Percentiles rank a stretch among this genome's conserved stretches.
Evolutionary conservation across 176 grass and related monocot genomes (phyloP).

Genomic region (Phoenix dactylifera): DNA sequence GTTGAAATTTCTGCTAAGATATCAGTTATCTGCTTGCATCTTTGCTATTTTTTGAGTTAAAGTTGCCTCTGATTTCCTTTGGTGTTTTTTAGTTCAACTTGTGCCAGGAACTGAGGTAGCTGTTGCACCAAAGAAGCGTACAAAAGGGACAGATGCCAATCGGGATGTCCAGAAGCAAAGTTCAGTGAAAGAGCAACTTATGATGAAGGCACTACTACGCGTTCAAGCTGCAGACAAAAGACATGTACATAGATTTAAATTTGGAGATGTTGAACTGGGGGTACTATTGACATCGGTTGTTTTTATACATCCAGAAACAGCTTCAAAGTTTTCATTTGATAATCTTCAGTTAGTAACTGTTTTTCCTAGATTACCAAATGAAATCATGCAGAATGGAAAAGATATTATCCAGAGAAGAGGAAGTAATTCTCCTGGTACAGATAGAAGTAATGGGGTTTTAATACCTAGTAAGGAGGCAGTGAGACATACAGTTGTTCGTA

Average conservation of each 20-base stretch:
- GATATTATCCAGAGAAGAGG: conserved; percentile 43
- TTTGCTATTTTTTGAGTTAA: conserved; percentile 15
- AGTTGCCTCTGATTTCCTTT: not conserved
- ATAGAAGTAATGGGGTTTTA: conserved; percentile 10
- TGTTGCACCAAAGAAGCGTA: conserved; percentile 75
- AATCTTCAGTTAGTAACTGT: conserved; percentile 72
- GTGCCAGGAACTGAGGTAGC: conserved; percentile 85
- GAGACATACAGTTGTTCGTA: conserved; percentile 40
- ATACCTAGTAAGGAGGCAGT: conserved; percentile 42
- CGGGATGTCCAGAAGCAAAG: conserved; percentile 48
- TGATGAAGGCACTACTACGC: conserved; percentile 73
- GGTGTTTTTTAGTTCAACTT: conserved; percentile 63
- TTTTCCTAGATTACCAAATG: conserved; percentile 53
- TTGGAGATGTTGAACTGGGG: conserved; percentile 44
- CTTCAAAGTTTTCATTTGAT: conserved; percentile 48
- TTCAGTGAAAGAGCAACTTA: conserved; percentile 43
- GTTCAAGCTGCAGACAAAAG: conserved; percentile 60
- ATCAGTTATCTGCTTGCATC: too few species aligned
- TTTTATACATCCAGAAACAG: conserved; percentile 86
- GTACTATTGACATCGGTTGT: conserved; percentile 58
- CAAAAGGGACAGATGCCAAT: conserved; percentile 19
- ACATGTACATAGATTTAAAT: conserved; percentile 55
- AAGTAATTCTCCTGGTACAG: not conserved
- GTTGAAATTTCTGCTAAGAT: too few species aligned
- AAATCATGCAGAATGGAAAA: conserved; percentile 42